Evolutionary conservation across 179 eudicot genomes (phyloP), one percentile per base, ranked within the genome.

Genomic region (Spergularia azorica): DNA sequence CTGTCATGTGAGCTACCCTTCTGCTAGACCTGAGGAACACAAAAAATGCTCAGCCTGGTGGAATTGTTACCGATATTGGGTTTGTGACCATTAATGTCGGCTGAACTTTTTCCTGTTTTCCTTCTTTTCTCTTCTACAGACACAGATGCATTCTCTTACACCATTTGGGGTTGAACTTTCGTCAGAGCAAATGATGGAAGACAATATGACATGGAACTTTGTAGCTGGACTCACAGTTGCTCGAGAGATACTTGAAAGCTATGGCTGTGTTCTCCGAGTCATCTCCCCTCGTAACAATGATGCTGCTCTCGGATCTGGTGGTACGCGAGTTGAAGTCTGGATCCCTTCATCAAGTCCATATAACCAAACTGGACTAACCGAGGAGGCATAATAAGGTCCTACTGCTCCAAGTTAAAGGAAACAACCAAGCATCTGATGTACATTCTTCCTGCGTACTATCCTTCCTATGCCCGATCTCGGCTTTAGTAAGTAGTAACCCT

Each of bases 201-300:
- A 95, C 87, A 95, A 95, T 83, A 91, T 91, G 97, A 88, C 99
- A 9, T 95, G 99, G 99, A 95, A 95, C 84, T 95, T 95, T 74
- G 80, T 93, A 3, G 97, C 99, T 2, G 97, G 99, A 46, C 79
- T 95, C 67, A 89, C 95, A 63, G 97, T 95, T 67, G 95, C 97
- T 48, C 86, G 94, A 63, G 99, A 95, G 81, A 95, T 95, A 82
- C 87, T 95, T 16, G 99, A 95, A 81, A 91, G 84, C 79, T 95
- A 93, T 62, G 99, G 99, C 1, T 91, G 97, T 63, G 95, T 93
- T 16, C 86, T 95, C 8, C 93, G 99, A 56, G 94, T 95, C 52
- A 88, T 91, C 76, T 93, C 98, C 48, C 98, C 98, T n/a, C 84
- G 95, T 73, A 76, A 63, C 75, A 76, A 72, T 11, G 94, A 90